A percentile compares a stretch with the other conserved stretches of the same genome.
These are phyloP conservation scores for Pouteria glomerata DNA, from an alignment of 148 eudicot species.

Conservation along the genomic window DNA sequence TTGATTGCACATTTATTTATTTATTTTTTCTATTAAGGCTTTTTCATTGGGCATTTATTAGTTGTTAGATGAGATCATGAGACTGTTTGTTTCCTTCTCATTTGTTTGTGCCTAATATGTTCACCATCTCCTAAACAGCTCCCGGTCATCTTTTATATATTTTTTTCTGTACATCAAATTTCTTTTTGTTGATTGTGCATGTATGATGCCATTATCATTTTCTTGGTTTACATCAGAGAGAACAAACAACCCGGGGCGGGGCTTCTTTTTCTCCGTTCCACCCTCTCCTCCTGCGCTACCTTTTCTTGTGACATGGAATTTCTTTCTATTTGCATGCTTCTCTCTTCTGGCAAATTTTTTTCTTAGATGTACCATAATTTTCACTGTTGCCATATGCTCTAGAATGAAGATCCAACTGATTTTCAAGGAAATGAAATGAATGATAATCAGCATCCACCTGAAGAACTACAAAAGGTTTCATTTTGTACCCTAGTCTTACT, in stretches of 20 bases:
- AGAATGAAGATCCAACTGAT: slow-evolving; percentile 42
- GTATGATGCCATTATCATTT: too few species aligned
- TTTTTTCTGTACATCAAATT: background rate
- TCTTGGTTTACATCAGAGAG: too few species aligned
- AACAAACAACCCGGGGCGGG: too few species aligned
- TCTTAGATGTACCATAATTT: background rate
- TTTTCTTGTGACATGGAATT: background rate
- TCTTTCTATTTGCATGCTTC: too few species aligned
- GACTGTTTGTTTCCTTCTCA: background rate
- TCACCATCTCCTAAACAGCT: background rate
- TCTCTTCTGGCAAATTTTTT: background rate
- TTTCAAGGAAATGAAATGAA: slow-evolving; percentile 42
- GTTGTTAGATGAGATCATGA: too few species aligned
- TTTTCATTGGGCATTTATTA: too few species aligned
- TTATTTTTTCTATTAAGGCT: too few species aligned
- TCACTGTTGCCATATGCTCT: slow-evolving; percentile 7
- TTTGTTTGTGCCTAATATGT: background rate
- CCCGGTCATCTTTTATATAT: too few species aligned
- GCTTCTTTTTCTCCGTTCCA: too few species aligned
- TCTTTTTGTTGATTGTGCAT: too few species aligned
- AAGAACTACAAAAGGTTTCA: slow-evolving; percentile 54
- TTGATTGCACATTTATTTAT: too few species aligned
- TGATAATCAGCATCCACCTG: slow-evolving; percentile 34
- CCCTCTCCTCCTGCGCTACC: too few species aligned
- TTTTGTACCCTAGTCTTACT: background rate